A percentile compares a stretch with the other conserved stretches of the same genome.
These are phyloP conservation scores for Nicotiana undulata DNA, from an alignment of 257 asterid species.

Conservation along the genomic window DNA sequence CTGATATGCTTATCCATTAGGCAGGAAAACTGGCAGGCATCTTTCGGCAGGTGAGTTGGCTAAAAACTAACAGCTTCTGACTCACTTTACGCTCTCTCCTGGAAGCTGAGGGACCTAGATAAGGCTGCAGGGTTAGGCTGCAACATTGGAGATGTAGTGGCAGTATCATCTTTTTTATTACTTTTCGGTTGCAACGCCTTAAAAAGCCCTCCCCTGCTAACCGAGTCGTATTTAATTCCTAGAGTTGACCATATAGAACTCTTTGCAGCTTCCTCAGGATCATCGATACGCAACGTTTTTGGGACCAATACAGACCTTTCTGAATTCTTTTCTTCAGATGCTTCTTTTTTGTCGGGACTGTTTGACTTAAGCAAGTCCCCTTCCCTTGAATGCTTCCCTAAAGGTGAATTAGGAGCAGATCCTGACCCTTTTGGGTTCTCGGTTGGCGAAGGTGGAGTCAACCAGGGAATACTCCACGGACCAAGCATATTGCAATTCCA, in stretches of 20 bases:
- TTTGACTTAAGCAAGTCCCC: constrained; percentile 39
- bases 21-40: neutral
- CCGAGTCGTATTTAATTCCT: constrained; percentile 54
- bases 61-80: neutral
- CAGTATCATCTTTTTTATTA: constrained; percentile 18
- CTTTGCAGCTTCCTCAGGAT: constrained; percentile 82
- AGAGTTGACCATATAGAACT: constrained; percentile 83
- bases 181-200: constrained; percentile 56
- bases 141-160: constrained; percentile 24
- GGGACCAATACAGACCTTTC: constrained; percentile 52
- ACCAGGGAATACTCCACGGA: constrained; percentile 56
- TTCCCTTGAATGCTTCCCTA: constrained; percentile 70
- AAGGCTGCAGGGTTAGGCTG: constrained; percentile 83
- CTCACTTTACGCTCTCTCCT: constrained; percentile 32
- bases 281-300: constrained; percentile 68
- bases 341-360: neutral
- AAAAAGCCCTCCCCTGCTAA: constrained; percentile 46
- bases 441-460: constrained; percentile 30
- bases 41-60: neutral
- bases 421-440: constrained; percentile 20
- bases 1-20: neutral
- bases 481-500: constrained; percentile 56
- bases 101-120: constrained; percentile 63
- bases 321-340: constrained; percentile 6
- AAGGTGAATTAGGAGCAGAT: constrained; percentile 31